These are phyloP conservation scores for Phialophora chinensis DNA, from an alignment of 2,329 filamentous ascomycete genomes.

Conservation along the genomic window DNA sequence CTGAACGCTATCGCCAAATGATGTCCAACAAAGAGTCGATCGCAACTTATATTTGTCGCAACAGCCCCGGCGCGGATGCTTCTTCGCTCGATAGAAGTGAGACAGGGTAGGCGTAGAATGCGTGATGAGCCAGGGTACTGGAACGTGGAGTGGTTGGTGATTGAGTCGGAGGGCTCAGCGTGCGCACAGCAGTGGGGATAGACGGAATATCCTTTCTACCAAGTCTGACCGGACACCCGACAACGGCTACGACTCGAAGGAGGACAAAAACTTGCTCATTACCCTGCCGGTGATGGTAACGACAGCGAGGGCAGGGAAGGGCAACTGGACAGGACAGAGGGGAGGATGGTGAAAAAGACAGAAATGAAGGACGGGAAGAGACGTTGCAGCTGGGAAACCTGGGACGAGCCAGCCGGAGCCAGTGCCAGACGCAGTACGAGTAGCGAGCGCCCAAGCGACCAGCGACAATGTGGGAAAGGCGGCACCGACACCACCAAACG, in stretches of 20 bases:
- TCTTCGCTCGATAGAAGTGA: not conserved
- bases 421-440: not conserved
- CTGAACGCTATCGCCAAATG: not conserved
- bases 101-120: not conserved
- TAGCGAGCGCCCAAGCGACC: not conserved
- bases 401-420: not conserved
- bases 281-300: constrained; percentile 7
- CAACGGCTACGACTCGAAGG: not conserved
- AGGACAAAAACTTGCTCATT: not conserved
- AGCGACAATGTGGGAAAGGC: constrained; percentile 17
- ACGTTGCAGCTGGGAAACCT: constrained; percentile 12
- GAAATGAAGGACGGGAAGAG: constrained; percentile 8
- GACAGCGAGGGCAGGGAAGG: constrained; percentile 8
- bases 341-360: constrained; percentile 5
- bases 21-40: constrained; percentile 2
- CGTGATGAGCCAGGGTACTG: constrained; percentile 2
- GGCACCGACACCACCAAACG: constrained; percentile 15
- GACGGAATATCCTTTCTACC: constrained; percentile 13
- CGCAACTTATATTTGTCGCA: not conserved
- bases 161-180: constrained; percentile 6
- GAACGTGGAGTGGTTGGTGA: constrained; percentile 2
- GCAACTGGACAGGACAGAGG: not conserved
- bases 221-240: not conserved
- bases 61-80: not conserved
- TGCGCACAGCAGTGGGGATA: not conserved